Evolutionary conservation across 2,329 filamentous ascomycete genomes (phyloP), one percentile per base, ranked within the genome.

Genomic region (Trichophaea hybrida): DNA sequence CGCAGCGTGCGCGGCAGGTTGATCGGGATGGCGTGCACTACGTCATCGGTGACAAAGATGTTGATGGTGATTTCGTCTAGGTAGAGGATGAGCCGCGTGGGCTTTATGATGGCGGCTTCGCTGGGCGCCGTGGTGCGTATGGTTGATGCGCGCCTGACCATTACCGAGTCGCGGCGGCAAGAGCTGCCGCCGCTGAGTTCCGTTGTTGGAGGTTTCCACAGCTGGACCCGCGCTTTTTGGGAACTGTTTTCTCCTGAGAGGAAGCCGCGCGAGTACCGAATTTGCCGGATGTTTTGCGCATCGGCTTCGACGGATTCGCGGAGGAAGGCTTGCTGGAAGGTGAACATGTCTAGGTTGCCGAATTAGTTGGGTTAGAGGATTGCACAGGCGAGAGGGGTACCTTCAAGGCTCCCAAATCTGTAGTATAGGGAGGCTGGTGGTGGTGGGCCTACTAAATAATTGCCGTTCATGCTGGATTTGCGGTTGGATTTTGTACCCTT

Each of bases 11-110:
- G 31, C 3, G 53, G 17, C 15, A 44, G 46, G 43, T 24, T 51
- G 13, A 17, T 31, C 17, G 49, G 51, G 31, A 58, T 58, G 35
- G 59, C 51, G 17, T 57, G 56, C 5, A 43, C 50, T 51, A 64
- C 40, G 48, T 64, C 60, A 35, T 64, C 62, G 44, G 62, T 64
- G 38, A 64, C 60, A 24, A 64, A 64, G 1, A 64, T 15, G 5
- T 50, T 56, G 12, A 64, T 60, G 6, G 59, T 50, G 50, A 60
- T 38, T 33, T 58, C 48, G 34, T 59, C 60, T 10, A 64, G 52
- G 46, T 60, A 64, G 49, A 64, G 58, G 13, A 64, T 58, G 31
- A 64, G n/a, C 44, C 62, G 59, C 6, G 62, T 58, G 5, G 62
- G 55, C 8, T 57, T 57, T 13, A 61, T 32, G 3, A 32, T 13